phyloP scores from a whole-genome alignment of 2,329 filamentous ascomycete species.

The Sclerotinia spermophila region DNA sequence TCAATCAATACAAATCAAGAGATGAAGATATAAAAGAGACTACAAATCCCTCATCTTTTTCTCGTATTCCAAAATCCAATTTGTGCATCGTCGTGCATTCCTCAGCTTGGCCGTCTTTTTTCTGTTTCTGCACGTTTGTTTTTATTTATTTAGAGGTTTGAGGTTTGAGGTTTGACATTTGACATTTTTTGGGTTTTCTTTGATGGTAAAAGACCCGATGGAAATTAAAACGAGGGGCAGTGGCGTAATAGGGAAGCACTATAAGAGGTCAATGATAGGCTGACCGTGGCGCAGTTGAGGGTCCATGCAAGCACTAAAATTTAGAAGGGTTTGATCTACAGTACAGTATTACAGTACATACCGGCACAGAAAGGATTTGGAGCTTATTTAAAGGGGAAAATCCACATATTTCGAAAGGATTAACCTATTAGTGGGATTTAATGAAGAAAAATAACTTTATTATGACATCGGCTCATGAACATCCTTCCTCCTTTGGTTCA shows the following conservation, averaged over 20 bases:
- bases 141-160: not conserved
- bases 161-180: too few species aligned
- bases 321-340: not conserved
- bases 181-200: too few species aligned
- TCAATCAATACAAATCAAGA: not conserved
- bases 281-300: not conserved
- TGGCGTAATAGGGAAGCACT: not conserved
- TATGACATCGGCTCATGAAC: not conserved
- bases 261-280: not conserved
- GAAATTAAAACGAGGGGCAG: not conserved
- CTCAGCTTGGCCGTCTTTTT: not conserved
- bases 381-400: not conserved
- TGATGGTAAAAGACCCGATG: not conserved
- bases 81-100: not conserved
- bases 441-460: not conserved
- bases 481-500: too few species aligned
- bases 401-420: not conserved
- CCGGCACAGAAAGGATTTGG: not conserved
- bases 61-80: not conserved
- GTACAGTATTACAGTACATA: too few species aligned
- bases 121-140: conserved; percentile 8
- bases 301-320: not conserved
- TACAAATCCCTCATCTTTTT: not conserved
- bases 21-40: not conserved
- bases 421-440: too few species aligned